Evolutionary conservation across 129 eudicot genomes (phyloP).

Genomic region (Artemisia argyi): DNA sequence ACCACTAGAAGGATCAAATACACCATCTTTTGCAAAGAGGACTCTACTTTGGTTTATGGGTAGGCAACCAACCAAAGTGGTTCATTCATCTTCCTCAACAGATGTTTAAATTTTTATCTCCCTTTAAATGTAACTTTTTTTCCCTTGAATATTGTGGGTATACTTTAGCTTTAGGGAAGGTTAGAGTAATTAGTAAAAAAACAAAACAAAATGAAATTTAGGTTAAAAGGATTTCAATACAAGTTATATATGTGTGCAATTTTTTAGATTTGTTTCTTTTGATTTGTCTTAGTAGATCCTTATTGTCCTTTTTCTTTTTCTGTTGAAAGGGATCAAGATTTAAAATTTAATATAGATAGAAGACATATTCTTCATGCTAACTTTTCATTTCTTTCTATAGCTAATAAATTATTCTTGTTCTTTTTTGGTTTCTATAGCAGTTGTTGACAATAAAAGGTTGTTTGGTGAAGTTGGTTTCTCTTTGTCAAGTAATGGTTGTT

Average conservation of each 20-base stretch:
- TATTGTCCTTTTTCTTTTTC: not conserved
- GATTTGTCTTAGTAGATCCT: not conserved
- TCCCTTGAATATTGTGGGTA: conserved; percentile 9
- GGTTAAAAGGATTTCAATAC: conserved; percentile 11
- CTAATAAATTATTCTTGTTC: not conserved
- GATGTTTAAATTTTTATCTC: conserved; percentile 24
- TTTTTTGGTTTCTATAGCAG: not conserved
- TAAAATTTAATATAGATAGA: not conserved
- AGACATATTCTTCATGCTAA: not conserved
- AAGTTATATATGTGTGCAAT: conserved; percentile 12
- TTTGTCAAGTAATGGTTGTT: not conserved
- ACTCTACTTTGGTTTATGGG: conserved; percentile 83
- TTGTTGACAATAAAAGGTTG: not conserved
- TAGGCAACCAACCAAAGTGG: conserved; percentile 58
- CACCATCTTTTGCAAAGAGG: conserved; percentile 69
- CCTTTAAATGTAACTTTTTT: conserved; percentile 7
- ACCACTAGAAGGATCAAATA: conserved; percentile 33
- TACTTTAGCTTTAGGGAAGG: conserved; percentile 4
- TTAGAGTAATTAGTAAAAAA: conserved; percentile 21
- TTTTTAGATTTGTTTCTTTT: not conserved
- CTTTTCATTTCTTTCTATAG: not conserved
- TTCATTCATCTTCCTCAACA: conserved; percentile 49
- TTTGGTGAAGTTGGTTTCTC: not conserved
- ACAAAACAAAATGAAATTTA: not conserved
- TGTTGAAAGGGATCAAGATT: no score